Evolutionary conservation across 176 grass and related monocot species (phyloP).

Genomic region (Chloris gayana): DNA sequence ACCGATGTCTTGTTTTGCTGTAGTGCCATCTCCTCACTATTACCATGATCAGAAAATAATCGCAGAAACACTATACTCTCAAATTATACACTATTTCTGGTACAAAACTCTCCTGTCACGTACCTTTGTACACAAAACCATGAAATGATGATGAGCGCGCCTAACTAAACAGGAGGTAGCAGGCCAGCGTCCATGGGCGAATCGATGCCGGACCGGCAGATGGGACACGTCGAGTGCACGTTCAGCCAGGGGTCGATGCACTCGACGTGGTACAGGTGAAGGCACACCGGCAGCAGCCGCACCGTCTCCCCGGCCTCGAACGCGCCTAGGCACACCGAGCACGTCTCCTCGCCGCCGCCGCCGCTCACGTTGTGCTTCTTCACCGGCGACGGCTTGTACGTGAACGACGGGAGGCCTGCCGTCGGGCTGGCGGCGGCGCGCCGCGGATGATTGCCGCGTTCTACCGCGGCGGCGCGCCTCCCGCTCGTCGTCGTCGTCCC

Average conservation of each 20-base stretch:
- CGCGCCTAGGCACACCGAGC: slow-evolving; percentile 54
- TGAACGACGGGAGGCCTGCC: slow-evolving; percentile 27
- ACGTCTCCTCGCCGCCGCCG: slow-evolving; percentile 18
- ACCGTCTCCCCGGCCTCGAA: slow-evolving; percentile 43
- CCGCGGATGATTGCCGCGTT: background rate
- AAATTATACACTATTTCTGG: background rate
- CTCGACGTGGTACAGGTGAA: slow-evolving; percentile 50
- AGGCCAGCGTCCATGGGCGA: background rate
- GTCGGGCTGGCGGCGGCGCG: background rate
- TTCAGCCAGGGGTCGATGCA: slow-evolving; percentile 57
- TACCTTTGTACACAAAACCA: background rate
- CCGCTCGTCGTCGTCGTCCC: background rate
- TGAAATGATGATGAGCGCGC: background rate
- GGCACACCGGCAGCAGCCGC: slow-evolving; percentile 43
- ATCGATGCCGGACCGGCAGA: slow-evolving; percentile 38
- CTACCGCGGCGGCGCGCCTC: background rate
- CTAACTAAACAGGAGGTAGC: slow-evolving; percentile 30
- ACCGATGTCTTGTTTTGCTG: no score
- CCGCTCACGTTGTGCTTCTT: slow-evolving; percentile 13
- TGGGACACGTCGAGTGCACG: slow-evolving; percentile 49
- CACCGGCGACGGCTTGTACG: slow-evolving; percentile 16
- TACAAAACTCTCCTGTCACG: background rate
- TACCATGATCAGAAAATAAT: no score
- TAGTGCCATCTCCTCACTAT: no score
- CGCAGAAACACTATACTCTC: background rate